Evolutionary conservation across 176 grass and related monocot species (phyloP).

Genomic region (Luzula sylvatica): DNA sequence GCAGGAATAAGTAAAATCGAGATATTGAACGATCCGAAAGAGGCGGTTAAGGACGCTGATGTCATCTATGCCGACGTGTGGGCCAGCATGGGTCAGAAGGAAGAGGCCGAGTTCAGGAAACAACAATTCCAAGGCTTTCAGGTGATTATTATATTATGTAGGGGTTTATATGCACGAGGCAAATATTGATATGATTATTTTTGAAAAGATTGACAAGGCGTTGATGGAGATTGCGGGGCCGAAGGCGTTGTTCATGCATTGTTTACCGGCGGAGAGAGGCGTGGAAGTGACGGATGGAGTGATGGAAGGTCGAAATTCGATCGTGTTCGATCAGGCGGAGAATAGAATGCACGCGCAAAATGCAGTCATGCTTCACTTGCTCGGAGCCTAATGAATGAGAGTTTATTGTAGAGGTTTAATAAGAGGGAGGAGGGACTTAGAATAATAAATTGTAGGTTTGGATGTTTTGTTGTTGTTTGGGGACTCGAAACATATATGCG

Average conservation of each 20-base stretch:
- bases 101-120: constrained; percentile 85
- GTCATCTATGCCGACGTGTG: constrained; percentile 98
- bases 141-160: too few species aligned
- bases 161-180: too few species aligned
- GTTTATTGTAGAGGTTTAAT: constrained; percentile 14
- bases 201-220: constrained; percentile 67
- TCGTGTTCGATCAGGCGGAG: constrained; percentile 90
- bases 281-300: constrained; percentile 74
- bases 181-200: background rate
- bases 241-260: constrained; percentile 86
- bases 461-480: constrained; percentile 5
- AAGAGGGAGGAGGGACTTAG: background rate
- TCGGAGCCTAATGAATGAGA: constrained; percentile 33
- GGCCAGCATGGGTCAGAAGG: constrained; percentile 99
- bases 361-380: constrained; percentile 81
- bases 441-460: background rate
- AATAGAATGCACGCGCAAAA: constrained; percentile 94
- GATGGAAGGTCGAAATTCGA: constrained; percentile 76
- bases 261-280: constrained; percentile 86
- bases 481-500: too few species aligned
- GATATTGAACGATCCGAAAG: constrained; percentile 77
- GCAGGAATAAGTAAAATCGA: constrained; percentile 92
- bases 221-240: constrained; percentile 89
- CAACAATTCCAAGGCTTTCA: constrained; percentile 78
- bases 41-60: constrained; percentile 92